Conservation (phyloP, 1,139 yeast genomes). For the Saccharomycopsis hybrid region DNA sequence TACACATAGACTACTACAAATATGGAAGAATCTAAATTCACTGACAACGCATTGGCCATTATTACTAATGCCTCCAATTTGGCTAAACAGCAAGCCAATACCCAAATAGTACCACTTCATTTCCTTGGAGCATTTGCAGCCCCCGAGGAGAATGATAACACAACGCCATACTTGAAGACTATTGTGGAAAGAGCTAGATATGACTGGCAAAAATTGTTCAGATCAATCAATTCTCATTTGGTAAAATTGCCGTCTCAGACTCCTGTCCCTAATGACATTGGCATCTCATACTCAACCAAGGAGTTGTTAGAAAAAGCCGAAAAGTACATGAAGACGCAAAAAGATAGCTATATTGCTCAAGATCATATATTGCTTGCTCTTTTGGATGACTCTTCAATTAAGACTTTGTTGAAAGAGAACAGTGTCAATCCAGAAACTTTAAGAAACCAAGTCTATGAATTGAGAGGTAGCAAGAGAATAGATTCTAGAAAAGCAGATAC, state of each 20-base stretch:
- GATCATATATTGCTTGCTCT: constrained; percentile 87
- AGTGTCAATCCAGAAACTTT: constrained; percentile 63
- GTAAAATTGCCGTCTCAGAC: constrained; percentile 81
- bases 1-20: constrained; percentile 38
- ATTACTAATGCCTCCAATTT: constrained; percentile 73
- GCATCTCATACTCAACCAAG: constrained; percentile 65
- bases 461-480: constrained; percentile 87
- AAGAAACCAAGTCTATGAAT: constrained; percentile 68
- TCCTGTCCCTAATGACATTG: constrained; percentile 77
- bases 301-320: constrained; percentile 63
- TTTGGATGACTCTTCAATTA: constrained; percentile 67
- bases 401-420: constrained; percentile 69
- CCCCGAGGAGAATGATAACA: constrained; percentile 42
- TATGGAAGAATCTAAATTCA: constrained; percentile 67
- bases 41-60: constrained; percentile 86
- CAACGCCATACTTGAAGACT: constrained; percentile 65
- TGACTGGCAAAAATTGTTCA: constrained; percentile 77
- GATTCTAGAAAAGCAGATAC: constrained; percentile 95
- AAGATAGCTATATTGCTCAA: constrained; percentile 87
- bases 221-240: constrained; percentile 71
- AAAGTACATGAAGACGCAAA: constrained; percentile 77
- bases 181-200: constrained; percentile 80
- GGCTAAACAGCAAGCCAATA: constrained; percentile 78
- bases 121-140: constrained; percentile 89
- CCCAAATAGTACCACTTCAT: constrained; percentile 82